Evolutionary conservation across 345 rosid genomes (phyloP), one percentile per base, ranked within the genome.

Genomic region (Eucalyptus tenuipes): DNA sequence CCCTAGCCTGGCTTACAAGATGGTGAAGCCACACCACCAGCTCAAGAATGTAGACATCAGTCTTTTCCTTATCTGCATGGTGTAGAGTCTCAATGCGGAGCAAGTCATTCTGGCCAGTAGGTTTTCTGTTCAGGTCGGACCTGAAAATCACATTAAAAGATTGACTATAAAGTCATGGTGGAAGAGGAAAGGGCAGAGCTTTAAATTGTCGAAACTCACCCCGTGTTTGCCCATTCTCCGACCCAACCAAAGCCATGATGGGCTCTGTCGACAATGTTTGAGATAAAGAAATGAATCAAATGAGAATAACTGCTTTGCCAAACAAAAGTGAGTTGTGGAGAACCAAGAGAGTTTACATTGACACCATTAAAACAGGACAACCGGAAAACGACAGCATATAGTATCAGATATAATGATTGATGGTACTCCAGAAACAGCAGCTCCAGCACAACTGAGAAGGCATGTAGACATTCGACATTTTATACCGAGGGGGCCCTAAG

Each of bases 191-290:
- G 57, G 50, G 48, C 24, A 20, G 44, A 47, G 88, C 75, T 47
- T 18, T 49, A 33, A 52, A 64, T 68, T 53, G 45, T 85, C 49
- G 29, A 50, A 88, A 89, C 95, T 92, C 90, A 97, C 99, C 99
- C 99, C 0, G 99, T 94, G 89, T 96, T 97, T 31, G 99, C 99
- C 99, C 99, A 97, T 94, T 98, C 99, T 91, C 99, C 99, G 86
- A 98, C 99, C 99, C 99, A 98, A 71, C 99, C 99, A 89, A 98
- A 97, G 88, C 99, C 99, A 79, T 98, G 99, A 94, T 98, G 99
- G 75, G 99, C 99, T 89, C 99, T 98, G 89, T 75, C 75, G 85
- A 88, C 29, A 88, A 86, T 89, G 59, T 42, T 86, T 45, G 68
- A 91, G 90, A 87, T 55, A 18, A n/a, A 61, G 91, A 31, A 31